Percentiles rank a stretch among this genome's conserved stretches.
These are phyloP conservation scores for Debaryomyces nepalensis DNA, from an alignment of 1,139 yeast species.

Conservation along the genomic window DNA sequence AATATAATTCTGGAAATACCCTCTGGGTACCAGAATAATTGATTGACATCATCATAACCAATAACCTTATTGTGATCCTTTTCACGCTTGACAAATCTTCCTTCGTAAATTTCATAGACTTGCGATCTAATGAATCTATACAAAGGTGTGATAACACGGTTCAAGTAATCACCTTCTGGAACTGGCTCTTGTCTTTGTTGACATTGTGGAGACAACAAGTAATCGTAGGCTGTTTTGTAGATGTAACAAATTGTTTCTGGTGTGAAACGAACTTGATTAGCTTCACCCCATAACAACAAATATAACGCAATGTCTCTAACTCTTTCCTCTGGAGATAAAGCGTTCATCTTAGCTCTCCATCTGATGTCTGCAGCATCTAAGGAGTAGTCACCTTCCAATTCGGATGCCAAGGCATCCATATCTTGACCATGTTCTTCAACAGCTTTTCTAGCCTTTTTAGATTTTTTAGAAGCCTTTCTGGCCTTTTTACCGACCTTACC, in stretches of 20 bases:
- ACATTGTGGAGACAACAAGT: constrained; percentile 85
- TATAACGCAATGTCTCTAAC: constrained; percentile 90
- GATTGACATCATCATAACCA: constrained; percentile 98
- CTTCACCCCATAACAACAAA: constrained; percentile 97
- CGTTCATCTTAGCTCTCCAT: constrained; percentile 56
- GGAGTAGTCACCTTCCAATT: constrained; percentile 84
- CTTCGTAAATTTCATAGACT: constrained; percentile 92
- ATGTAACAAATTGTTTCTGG: constrained; percentile 93
- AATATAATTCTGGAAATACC: constrained; percentile 92
- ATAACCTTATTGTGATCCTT: constrained; percentile 91
- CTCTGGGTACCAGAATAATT: constrained; percentile 98
- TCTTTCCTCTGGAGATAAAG: constrained; percentile 65
- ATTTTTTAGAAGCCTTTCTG: constrained; percentile 57
- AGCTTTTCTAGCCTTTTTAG: constrained; percentile 67
- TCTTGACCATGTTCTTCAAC: constrained; percentile 54
- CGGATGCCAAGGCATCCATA: constrained; percentile 64
- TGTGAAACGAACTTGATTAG: constrained; percentile 93
- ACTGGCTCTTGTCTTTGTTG: constrained; percentile 88
- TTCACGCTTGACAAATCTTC: constrained; percentile 96
- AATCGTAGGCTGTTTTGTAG: constrained; percentile 91
- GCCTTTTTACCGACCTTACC: constrained; percentile 67
- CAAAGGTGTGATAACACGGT: constrained; percentile 89
- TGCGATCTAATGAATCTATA: constrained; percentile 91
- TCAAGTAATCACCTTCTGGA: constrained; percentile 95
- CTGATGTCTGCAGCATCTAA: constrained; percentile 56